phyloP scores from a whole-genome alignment of 2,329 filamentous ascomycete species.

The Bipolaris sorokiniana region DNA sequence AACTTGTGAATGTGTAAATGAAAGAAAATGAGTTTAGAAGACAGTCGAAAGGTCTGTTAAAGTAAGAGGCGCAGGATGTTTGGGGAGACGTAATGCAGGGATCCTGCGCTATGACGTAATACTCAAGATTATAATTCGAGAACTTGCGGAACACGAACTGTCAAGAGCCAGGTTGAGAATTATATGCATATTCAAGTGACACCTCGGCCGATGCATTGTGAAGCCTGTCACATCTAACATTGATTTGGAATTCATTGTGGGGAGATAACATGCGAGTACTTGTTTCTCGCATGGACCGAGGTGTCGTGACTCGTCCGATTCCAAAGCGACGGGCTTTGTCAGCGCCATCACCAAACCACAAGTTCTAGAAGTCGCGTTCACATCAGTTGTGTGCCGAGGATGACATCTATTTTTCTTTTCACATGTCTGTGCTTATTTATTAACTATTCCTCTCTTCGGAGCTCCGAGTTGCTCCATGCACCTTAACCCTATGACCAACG shows the following conservation, averaged over 20 bases:
- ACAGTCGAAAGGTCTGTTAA: not conserved
- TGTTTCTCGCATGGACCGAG: constrained; percentile 19
- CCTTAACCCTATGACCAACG: not conserved
- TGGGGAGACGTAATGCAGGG: constrained; percentile 32
- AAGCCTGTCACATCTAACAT: not conserved
- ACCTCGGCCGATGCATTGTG: constrained; percentile 19
- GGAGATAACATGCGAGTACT: constrained; percentile 11
- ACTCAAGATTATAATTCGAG: constrained; percentile 18
- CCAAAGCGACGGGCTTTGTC: constrained; percentile 18
- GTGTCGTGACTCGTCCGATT: constrained; percentile 5
- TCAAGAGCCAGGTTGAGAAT: not conserved
- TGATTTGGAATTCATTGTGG: constrained; percentile 6
- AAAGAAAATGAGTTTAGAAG: not conserved
- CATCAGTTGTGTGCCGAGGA: not conserved
- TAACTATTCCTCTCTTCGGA: not conserved
- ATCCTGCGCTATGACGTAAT: constrained; percentile 31
- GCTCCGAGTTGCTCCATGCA: not conserved
- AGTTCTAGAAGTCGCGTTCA: constrained; percentile 20
- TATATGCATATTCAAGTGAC: constrained; percentile 10
- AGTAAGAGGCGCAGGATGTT: constrained; percentile 6
- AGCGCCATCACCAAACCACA: constrained; percentile 15
- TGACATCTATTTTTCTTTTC: not conserved
- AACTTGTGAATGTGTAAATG: not conserved
- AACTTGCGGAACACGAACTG: constrained; percentile 3
- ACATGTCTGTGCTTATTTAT: constrained; percentile 11